A percentile compares a stretch with the other conserved stretches of the same genome.
Evolutionary conservation across 1,139 yeast genomes (phyloP).

Genomic region (Zygotorulaspora mrakii): DNA sequence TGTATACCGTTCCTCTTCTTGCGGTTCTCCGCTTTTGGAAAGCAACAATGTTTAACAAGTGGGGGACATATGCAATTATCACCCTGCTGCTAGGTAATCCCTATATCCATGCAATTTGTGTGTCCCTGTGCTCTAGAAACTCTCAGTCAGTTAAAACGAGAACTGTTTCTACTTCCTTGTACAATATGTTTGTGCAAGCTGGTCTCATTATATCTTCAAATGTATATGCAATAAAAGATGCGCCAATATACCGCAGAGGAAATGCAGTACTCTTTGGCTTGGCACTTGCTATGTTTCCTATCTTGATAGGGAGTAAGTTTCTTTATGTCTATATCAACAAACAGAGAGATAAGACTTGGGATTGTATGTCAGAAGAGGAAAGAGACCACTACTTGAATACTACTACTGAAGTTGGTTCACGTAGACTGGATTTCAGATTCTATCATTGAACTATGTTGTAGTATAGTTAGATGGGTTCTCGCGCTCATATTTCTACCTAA

Average conservation of each 20-base stretch:
- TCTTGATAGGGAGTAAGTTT: constrained; percentile 31
- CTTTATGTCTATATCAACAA: constrained; percentile 45
- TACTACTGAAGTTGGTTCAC: constrained; percentile 45
- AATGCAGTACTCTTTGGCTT: constrained; percentile 45
- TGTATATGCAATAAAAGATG: constrained; percentile 54
- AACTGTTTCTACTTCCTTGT: constrained; percentile 57
- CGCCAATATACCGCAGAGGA: constrained; percentile 56
- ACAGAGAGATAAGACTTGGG: constrained; percentile 42
- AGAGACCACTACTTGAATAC: constrained; percentile 38
- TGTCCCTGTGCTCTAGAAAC: constrained; percentile 59
- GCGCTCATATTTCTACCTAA: too few relatives aligned
- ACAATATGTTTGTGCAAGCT: constrained; percentile 59
- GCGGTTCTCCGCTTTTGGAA: constrained; percentile 49
- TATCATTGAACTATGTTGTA: constrained; percentile 21
- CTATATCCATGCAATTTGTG: constrained; percentile 53
- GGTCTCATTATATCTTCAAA: constrained; percentile 44
- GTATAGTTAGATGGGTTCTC: too few relatives aligned
- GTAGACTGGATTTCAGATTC: constrained; percentile 44
- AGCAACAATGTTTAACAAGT: constrained; percentile 44
- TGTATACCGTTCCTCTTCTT: constrained; percentile 26
- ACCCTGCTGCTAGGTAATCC: constrained; percentile 47
- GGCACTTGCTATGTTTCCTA: constrained; percentile 33
- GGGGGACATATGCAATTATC: constrained; percentile 53
- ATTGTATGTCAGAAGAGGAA: constrained; percentile 41
- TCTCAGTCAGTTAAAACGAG: constrained; percentile 57